Conservation (phyloP, 2,329 filamentous ascomycete genomes). For the Sporothrix luriei region DNA sequence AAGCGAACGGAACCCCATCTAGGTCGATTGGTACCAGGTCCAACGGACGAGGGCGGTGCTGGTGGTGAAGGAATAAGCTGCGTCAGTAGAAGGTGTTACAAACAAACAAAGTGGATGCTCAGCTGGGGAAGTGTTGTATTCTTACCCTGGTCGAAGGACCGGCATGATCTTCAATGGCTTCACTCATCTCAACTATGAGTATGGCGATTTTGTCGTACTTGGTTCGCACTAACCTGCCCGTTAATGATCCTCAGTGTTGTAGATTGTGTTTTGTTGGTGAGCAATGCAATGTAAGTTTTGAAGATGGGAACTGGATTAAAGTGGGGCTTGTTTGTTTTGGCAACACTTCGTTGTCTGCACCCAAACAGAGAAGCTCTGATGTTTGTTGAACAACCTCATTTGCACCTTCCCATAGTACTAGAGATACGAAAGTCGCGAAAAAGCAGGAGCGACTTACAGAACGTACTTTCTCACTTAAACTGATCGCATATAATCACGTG, state of each 20-base stretch:
- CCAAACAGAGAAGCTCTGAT: not conserved
- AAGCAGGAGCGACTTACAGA: not conserved
- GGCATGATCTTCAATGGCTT: not conserved
- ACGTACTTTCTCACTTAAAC: too few relatives aligned
- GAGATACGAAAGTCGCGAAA: not conserved
- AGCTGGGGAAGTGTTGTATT: not conserved
- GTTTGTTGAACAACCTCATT: not conserved
- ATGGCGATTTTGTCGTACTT: too few relatives aligned
- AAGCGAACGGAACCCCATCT: constrained; percentile 37
- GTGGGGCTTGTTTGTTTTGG: constrained; percentile 22
- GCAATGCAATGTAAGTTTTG: not conserved
- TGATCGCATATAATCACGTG: too few relatives aligned
- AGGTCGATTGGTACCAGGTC: constrained; percentile 37
- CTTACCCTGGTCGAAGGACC: not conserved
- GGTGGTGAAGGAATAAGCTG: not conserved
- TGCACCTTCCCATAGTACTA: not conserved
- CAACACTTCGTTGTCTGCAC: not conserved
- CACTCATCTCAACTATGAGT: not conserved
- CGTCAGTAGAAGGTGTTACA: not conserved
- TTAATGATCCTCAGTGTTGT: not conserved
- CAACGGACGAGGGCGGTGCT: not conserved
- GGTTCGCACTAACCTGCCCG: not conserved
- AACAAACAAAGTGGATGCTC: not conserved
- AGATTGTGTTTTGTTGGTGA: not conserved
- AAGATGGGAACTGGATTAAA: not conserved